Evolutionary conservation across 192 early-diverging fungal genomes (phyloP).

Genomic region (Linnemannia elongata): DNA sequence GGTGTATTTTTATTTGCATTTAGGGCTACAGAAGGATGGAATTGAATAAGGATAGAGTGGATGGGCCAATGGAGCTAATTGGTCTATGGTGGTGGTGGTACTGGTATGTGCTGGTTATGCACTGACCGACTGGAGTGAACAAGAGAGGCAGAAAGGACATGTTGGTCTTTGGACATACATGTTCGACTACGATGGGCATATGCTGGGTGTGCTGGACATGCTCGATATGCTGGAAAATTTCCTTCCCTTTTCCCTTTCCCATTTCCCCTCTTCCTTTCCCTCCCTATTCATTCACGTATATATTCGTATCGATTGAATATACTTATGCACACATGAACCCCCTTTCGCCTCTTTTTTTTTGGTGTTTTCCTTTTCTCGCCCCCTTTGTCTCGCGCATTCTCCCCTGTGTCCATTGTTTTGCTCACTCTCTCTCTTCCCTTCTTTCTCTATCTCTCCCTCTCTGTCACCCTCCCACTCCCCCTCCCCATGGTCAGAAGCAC

Average conservation of each 20-base stretch:
- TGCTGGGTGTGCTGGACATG: not conserved
- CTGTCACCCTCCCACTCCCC: conserved; percentile 1
- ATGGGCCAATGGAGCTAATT: not conserved
- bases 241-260: not conserved
- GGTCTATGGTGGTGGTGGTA: not conserved
- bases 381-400: not conserved
- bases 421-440: conserved; percentile 3
- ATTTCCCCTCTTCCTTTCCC: not conserved
- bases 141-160: not conserved
- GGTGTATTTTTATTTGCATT: not conserved
- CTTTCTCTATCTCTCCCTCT: conserved; percentile 13
- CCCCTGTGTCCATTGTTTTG: conserved; percentile 2
- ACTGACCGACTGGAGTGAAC: not conserved
- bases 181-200: not conserved
- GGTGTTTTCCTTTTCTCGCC: not conserved
- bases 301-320: not conserved
- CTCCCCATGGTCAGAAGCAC: not conserved
- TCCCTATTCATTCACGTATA: not conserved
- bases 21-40: not conserved
- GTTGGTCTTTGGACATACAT: too few relatives aligned
- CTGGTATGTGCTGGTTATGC: conserved; percentile 7
- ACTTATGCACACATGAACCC: not conserved
- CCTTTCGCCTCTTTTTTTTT: conserved; percentile 9
- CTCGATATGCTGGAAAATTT: not conserved
- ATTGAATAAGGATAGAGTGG: not conserved